phyloP scores from a whole-genome alignment of 129 eudicot genomes.

The Flaveria trinervia region DNA sequence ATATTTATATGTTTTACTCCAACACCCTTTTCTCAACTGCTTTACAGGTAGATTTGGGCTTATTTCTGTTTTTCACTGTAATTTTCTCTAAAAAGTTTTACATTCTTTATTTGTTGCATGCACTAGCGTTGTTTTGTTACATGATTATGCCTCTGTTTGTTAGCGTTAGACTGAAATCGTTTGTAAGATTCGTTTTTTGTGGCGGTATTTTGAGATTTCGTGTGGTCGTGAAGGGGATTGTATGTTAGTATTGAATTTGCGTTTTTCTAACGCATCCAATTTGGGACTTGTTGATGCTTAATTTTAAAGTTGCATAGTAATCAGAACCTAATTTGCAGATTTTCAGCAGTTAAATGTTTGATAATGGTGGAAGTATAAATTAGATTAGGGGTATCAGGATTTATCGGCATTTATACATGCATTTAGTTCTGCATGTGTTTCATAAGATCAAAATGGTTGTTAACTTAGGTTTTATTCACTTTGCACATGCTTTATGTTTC shows the following conservation, averaged over 20 bases:
- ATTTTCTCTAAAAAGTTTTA: not conserved
- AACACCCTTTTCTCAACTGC: not conserved
- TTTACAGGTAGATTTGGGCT: not conserved
- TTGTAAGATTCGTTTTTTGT: not conserved
- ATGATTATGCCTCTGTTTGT: constrained; percentile 20
- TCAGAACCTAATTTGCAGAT: not conserved
- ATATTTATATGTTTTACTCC: not conserved
- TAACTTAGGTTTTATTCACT: not conserved
- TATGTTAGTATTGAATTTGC: not conserved
- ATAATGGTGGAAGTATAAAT: not conserved
- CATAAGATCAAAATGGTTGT: not conserved
- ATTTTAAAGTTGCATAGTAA: not conserved
- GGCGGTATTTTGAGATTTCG: not conserved
- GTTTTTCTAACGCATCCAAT: not conserved
- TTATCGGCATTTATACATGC: not conserved
- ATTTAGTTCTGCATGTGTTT: constrained; percentile 1
- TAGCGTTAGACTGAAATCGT: not conserved
- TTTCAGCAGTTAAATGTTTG: not conserved
- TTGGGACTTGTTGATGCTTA: not conserved
- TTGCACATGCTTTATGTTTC: not conserved
- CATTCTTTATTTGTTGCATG: not conserved
- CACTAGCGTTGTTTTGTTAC: not conserved
- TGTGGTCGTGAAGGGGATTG: not conserved
- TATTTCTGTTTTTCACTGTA: not conserved
- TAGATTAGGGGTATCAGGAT: not conserved